Conservation (phyloP, 2,329 filamentous ascomycete species). For the Pleomassaria siparia region DNA sequence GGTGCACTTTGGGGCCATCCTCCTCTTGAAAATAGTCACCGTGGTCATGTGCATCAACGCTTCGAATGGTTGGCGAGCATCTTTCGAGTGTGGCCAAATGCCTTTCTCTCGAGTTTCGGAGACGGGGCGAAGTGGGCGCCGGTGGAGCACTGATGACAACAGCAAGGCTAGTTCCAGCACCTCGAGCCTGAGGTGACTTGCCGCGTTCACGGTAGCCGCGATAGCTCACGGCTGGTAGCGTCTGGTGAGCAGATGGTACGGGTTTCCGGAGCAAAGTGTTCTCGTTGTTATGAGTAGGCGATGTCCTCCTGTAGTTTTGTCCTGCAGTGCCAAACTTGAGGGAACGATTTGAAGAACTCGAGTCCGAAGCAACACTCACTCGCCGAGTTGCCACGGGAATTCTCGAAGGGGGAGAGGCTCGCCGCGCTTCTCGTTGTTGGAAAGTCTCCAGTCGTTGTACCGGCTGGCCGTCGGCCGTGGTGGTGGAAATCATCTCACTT, state of each 20-base stretch:
- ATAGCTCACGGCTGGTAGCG: conserved; percentile 32
- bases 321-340: conserved; percentile 26
- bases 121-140: conserved; percentile 34
- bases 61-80: conserved; percentile 21
- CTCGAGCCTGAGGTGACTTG: conserved; percentile 27
- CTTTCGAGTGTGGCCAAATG: conserved; percentile 28
- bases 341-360: conserved; percentile 37
- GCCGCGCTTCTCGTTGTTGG: conserved; percentile 15
- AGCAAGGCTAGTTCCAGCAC: conserved; percentile 27
- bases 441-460: neutral
- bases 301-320: conserved; percentile 17
- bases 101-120: conserved; percentile 38
- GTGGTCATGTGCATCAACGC: conserved; percentile 19
- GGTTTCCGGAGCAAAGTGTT: conserved; percentile 11
- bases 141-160: conserved; percentile 34
- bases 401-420: conserved; percentile 32
- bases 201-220: conserved; percentile 35
- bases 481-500: conserved; percentile 15
- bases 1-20: neutral
- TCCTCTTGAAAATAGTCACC: neutral
- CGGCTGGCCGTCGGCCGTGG: neutral
- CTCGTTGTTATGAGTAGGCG: conserved; percentile 25
- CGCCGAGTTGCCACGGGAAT: conserved; percentile 37
- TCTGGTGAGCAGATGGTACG: conserved; percentile 16
- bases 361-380: conserved; percentile 38